These are phyloP conservation scores for Croton laevigatus DNA, from an alignment of 441 rosid species.

Conservation along the genomic window DNA sequence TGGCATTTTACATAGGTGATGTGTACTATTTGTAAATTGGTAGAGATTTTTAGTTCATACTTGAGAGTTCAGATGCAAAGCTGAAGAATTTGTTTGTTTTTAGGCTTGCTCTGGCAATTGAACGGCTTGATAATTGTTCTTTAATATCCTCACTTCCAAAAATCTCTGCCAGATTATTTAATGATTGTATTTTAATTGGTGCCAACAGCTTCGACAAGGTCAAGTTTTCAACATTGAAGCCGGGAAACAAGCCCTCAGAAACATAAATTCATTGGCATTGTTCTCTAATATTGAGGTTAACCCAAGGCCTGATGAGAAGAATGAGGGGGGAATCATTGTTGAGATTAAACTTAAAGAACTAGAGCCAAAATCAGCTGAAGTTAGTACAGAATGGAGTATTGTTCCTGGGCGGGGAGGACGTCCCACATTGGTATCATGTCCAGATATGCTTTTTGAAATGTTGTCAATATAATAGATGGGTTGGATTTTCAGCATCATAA, in stretches of 20 bases:
- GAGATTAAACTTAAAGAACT: slow-evolving; percentile 96
- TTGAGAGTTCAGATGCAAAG: not conserved
- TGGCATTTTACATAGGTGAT: not conserved
- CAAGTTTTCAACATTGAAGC: slow-evolving; percentile 88
- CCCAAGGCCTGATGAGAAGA: slow-evolving; percentile 92
- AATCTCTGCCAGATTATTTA: not conserved
- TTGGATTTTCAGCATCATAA: not conserved
- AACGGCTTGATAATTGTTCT: not conserved
- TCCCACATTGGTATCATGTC: slow-evolving; percentile 66
- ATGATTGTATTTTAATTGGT: slow-evolving; percentile 18
- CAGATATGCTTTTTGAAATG: not conserved
- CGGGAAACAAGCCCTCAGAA: slow-evolving; percentile 86
- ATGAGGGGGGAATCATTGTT: slow-evolving; percentile 86
- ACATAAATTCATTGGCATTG: slow-evolving; percentile 69
- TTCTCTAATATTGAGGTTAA: slow-evolving; percentile 94
- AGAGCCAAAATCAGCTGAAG: slow-evolving; percentile 97
- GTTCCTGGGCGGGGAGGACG: slow-evolving; percentile 98
- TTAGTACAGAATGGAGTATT: slow-evolving; percentile 96
- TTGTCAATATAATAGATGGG: slow-evolving; percentile 6
- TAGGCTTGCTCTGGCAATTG: not conserved
- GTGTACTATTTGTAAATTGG: not conserved
- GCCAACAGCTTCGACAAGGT: slow-evolving; percentile 71
- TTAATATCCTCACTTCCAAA: not conserved
- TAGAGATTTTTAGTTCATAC: not conserved
- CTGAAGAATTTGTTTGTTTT: not conserved